Conservation (phyloP, 2,329 filamentous ascomycete genomes). For the Rosellinia necatrix region DNA sequence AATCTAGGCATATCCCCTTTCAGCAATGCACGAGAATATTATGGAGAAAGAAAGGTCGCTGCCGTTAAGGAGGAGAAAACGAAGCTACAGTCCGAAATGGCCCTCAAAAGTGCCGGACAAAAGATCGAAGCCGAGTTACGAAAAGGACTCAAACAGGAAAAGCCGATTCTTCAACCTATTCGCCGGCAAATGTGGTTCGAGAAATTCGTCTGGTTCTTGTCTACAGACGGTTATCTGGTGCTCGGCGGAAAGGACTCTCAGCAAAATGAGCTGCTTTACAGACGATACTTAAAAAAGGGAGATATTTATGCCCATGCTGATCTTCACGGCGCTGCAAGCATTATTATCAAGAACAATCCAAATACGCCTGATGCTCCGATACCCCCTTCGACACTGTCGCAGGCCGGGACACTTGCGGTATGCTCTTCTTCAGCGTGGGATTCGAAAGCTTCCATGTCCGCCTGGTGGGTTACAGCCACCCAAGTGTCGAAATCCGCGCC, state of each 20-base stretch:
- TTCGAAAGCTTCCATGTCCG: slow-evolving; percentile 91
- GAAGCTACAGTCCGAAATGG: slow-evolving; percentile 75
- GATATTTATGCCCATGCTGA: slow-evolving; percentile 94
- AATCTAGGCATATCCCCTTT: slow-evolving; percentile 82
- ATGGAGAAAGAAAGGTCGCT: slow-evolving; percentile 83
- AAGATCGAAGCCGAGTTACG: slow-evolving; percentile 87
- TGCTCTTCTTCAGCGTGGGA: slow-evolving; percentile 93
- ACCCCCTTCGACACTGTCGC: slow-evolving; percentile 85
- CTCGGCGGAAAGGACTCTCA: slow-evolving; percentile 85
- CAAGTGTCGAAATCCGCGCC: slow-evolving; percentile 87
- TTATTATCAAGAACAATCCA: slow-evolving; percentile 88
- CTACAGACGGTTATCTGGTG: slow-evolving; percentile 91
- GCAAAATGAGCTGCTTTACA: slow-evolving; percentile 92
- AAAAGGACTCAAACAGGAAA: slow-evolving; percentile 89
- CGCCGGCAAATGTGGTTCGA: slow-evolving; percentile 93
- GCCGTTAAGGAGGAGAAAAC: slow-evolving; percentile 89
- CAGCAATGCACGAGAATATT: slow-evolving; percentile 90
- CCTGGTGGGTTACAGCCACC: slow-evolving; percentile 91
- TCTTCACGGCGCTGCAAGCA: slow-evolving; percentile 78
- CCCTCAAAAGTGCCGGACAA: slow-evolving; percentile 85
- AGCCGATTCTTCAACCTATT: slow-evolving; percentile 80
- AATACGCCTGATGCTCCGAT: slow-evolving; percentile 81
- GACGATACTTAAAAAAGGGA: slow-evolving; percentile 80
- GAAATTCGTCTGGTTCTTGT: slow-evolving; percentile 95
- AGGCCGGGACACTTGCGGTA: slow-evolving; percentile 84